Evolutionary conservation across 257 asterid species (phyloP).

Genomic region (Primulina huaijiensis): DNA sequence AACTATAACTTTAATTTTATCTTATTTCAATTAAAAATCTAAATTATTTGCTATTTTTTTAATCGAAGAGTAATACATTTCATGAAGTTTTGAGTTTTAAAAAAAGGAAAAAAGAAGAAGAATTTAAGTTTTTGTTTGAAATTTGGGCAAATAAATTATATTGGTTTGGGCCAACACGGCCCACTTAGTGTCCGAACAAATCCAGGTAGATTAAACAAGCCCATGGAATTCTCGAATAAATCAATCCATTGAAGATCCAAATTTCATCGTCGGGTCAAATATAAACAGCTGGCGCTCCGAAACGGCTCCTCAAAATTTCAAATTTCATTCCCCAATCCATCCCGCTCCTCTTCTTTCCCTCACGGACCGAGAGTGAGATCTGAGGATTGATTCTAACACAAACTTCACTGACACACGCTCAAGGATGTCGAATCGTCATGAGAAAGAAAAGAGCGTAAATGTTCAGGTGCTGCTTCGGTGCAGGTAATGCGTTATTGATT

Average conservation of each 20-base stretch:
- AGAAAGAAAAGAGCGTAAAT: slow-evolving; percentile 83
- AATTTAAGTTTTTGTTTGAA: too few relatives aligned
- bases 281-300: not conserved
- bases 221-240: not conserved
- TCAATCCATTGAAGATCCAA: slow-evolving; percentile 2
- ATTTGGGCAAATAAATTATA: not conserved
- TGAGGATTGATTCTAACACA: not conserved
- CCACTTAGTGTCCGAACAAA: not conserved
- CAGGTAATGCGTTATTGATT: slow-evolving; percentile 42
- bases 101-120: too few relatives aligned
- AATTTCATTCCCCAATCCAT: slow-evolving; percentile 16
- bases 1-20: too few relatives aligned
- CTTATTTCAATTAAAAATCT: too few relatives aligned
- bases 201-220: not conserved
- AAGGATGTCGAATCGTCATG: slow-evolving; percentile 67
- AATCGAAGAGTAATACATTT: too few relatives aligned
- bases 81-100: too few relatives aligned
- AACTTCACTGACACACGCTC: not conserved
- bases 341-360: not conserved
- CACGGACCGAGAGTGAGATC: not conserved
- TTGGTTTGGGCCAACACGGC: not conserved
- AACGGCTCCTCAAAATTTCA: slow-evolving; percentile 44
- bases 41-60: too few relatives aligned
- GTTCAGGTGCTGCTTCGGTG: slow-evolving; percentile 98
- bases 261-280: not conserved